Base-by-base conservation (phyloP, 164 flowering plant genomes). In the Platanus orientalis region DNA sequence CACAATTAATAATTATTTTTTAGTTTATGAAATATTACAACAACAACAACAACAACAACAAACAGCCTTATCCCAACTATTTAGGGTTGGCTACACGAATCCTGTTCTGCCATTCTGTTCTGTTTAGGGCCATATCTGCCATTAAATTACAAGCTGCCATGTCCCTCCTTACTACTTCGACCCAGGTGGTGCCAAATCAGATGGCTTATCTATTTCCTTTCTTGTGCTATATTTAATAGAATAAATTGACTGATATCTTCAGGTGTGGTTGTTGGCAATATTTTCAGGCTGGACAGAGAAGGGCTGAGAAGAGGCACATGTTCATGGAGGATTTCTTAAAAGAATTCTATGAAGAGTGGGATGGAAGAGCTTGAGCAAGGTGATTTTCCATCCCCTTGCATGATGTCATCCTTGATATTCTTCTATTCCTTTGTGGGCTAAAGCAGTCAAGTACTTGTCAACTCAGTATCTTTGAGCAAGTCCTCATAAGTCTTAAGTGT, bases 271-370 rank as follows among this genome's bases (percentile, higher is more conserved):
- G 14, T 27, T 60, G 55, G 48, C 24, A 12, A 29, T 56, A 67
- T 51, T 64, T 67, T 73, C 86, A 92, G 98, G 93, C 96, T 70
- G 98, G 98, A 20, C 68, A 65, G 70, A 80, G 72, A 64, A 88
- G 87, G 70, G 98, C 98, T 23, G 87, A 86, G 77, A 84, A 69
- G 70, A 80, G 96, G 81, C 96, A 90, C 84, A 85, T 81, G 73
- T 85, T 92, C 79, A 88, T 92, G 98, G 83, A 81, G 65, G 92
- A 82, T 24, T 92, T 73, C 64, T 51, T 92, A 28, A 66, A 70
- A 50, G 85, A 90, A 70, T 92, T 92, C 32, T 88, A 88, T 68
- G 80, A 85, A 42, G 96, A 92, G 66, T 92, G 96, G 96, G 86
- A 88, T 71, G 91, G 89, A 24, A 78, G 68, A 72, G 87, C 88